Base-by-base conservation (phyloP, 2,329 filamentous ascomycete species). In the Bipolaris victoriae region DNA sequence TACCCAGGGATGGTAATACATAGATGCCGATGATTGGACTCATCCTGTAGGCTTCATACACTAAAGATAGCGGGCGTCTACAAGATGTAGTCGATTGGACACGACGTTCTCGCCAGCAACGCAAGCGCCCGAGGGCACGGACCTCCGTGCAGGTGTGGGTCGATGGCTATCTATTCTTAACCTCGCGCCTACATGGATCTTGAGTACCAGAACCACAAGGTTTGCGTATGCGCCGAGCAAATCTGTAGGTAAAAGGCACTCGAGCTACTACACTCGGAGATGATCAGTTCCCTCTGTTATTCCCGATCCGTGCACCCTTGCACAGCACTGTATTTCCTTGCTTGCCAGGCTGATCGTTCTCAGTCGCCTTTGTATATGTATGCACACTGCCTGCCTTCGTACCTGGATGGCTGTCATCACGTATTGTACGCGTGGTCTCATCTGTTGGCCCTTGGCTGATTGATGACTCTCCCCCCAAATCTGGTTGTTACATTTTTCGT, bases 21-120 rank as follows among this genome's bases (percentile, higher is more conserved):
- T 13, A 49, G 29, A 33, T 7, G 18, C 20, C 16, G n/a, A 36
- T 60, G 55, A 73, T 72, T 74, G 71, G 70, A 26, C 46, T 22
- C 36, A 31, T 49, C 36, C 52, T 49, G 49, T 48, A 58, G 47
- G 51, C 55, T 46, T 61, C 63, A 31, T 53, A 57, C 50, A 61
- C 60, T 59, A 67, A 50, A 62, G 58, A 62, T 64, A 49, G 45
- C 15, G 49, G 53, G 67, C 67, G 67, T 68, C 49, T 70, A 67
- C 52, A 52, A 59, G 31, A 35, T 26, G 24, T 16, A 49, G 49
- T 62, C 61, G 53, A 70, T 68, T 70, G 67, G 67, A 33, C 55
- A 37, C 13, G 33, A 35, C 43, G 10, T 16, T 45, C 57, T 54
- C 52, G 47, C 44, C 37, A 52, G 47, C 11, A 36, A 47, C 49